Evolutionary conservation across 1,284 basidiomycete species (phyloP).

Genomic region (Phaffia rhodozyma): DNA sequence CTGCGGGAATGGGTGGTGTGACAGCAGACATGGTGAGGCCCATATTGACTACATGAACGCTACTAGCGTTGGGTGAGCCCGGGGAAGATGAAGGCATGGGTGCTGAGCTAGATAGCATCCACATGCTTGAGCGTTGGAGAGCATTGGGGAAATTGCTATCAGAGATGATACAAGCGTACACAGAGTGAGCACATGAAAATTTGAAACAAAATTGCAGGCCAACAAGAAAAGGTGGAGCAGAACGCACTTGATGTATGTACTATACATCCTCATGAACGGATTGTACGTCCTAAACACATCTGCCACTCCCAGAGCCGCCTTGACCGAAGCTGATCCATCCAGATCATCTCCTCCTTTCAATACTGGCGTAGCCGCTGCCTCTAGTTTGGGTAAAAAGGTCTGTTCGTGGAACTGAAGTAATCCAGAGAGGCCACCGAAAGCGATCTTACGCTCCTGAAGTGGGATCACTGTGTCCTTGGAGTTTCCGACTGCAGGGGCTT

Average conservation of each 20-base stretch:
- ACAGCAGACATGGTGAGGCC: conserved; percentile 50
- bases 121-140: conserved; percentile 68
- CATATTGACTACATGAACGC: conserved; percentile 50
- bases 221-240: conserved; percentile 11
- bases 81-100: conserved; percentile 29
- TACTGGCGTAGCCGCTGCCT: conserved; percentile 56
- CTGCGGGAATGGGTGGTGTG: conserved; percentile 36
- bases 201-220: conserved; percentile 16
- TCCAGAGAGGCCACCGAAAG: conserved; percentile 84
- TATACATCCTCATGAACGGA: conserved; percentile 95
- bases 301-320: conserved; percentile 69
- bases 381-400: conserved; percentile 80
- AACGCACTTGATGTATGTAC: conserved; percentile 84
- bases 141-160: conserved; percentile 81
- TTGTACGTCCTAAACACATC: conserved; percentile 83
- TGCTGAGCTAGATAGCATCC: conserved; percentile 47
- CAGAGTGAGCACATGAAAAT: neutral
- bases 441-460: conserved; percentile 70
- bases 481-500: conserved; percentile 51
- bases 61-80: conserved; percentile 50
- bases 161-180: conserved; percentile 5
- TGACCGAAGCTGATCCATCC: conserved; percentile 59
- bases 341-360: conserved; percentile 49
- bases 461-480: conserved; percentile 76
- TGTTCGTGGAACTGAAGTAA: conserved; percentile 84